phyloP scores from a whole-genome alignment of 257 asterid species.

The Anisodus acutangulus region DNA sequence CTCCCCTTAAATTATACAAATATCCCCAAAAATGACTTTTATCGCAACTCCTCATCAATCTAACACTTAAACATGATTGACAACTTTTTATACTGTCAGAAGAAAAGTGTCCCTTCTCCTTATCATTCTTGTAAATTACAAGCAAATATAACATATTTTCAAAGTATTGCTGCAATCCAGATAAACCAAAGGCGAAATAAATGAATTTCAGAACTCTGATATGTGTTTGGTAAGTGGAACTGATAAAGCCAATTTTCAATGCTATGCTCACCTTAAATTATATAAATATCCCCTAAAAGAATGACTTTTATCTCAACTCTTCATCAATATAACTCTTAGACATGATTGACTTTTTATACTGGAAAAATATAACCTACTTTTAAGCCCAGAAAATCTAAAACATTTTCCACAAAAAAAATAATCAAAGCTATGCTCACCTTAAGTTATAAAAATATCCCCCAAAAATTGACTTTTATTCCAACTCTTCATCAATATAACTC shows the following conservation, averaged over 20 bases:
- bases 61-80: no score
- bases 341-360: neutral
- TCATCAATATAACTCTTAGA: neutral
- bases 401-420: no score
- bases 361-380: neutral
- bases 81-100: no score
- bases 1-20: no score
- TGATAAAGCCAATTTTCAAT: neutral
- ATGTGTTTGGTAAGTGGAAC: neutral
- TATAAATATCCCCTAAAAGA: neutral
- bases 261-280: neutral
- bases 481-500: neutral
- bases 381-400: no score
- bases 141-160: conserved; percentile 70
- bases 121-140: neutral
- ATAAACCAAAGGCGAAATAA: neutral
- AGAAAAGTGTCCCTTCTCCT: no score
- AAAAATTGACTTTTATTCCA: neutral
- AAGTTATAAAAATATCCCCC: neutral
- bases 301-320: neutral
- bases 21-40: no score
- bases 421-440: neutral
- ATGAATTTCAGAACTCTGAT: neutral
- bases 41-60: no score
- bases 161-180: conserved; percentile 67